phyloP scores from a whole-genome alignment of 352 stramenopile genomes.

The Phytophthora palmivora region DNA sequence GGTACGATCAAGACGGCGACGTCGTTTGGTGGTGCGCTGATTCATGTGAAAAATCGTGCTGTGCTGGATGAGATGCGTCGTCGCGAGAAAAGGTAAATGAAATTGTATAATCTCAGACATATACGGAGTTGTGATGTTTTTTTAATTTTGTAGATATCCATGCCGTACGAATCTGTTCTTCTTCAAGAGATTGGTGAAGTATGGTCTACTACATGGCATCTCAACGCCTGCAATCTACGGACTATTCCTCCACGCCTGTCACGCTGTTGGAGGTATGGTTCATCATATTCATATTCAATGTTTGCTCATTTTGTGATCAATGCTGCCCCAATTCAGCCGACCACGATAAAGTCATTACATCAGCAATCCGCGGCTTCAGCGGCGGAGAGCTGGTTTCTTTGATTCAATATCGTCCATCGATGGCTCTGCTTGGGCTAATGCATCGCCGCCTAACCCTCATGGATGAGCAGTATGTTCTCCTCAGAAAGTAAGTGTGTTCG shows the following conservation, averaged over 20 bases:
- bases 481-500: conserved; percentile 60
- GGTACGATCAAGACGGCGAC: conserved; percentile 89
- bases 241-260: conserved; percentile 74
- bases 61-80: conserved; percentile 75
- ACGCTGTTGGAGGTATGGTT: conserved; percentile 53
- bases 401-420: conserved; percentile 78
- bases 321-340: conserved; percentile 46
- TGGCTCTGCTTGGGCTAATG: conserved; percentile 78
- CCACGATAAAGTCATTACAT: conserved; percentile 86
- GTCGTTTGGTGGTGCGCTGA: conserved; percentile 75
- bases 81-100: conserved; percentile 57
- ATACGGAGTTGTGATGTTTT: conserved; percentile 1
- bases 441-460: conserved; percentile 71
- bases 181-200: conserved; percentile 81
- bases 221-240: conserved; percentile 78
- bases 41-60: conserved; percentile 62
- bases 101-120: neutral
- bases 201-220: conserved; percentile 71
- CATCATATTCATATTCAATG: neutral
- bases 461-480: conserved; percentile 71
- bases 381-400: conserved; percentile 79
- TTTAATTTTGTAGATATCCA: conserved; percentile 47
- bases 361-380: conserved; percentile 81
- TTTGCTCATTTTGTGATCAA: neutral
- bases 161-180: conserved; percentile 76